phyloP scores from a whole-genome alignment of 1,284 basidiomycete genomes.

The Pseudozyma tsukubaensis region DNA sequence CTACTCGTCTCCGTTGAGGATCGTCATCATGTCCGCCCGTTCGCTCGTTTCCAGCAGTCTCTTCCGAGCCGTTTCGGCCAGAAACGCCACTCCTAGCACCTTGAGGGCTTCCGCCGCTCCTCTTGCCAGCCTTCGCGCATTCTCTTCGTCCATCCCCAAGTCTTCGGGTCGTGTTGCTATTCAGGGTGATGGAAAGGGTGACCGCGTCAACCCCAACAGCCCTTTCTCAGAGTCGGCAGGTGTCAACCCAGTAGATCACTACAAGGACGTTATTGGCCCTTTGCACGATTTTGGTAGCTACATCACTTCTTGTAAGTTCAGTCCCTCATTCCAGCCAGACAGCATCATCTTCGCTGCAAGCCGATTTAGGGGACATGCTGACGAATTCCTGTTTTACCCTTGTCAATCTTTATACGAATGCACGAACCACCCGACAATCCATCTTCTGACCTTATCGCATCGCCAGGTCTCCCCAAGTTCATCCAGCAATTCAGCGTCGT shows the following conservation, averaged over 20 bases:
- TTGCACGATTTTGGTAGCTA: constrained; percentile 67
- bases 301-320: constrained; percentile 62
- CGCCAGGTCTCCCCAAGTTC: constrained; percentile 63
- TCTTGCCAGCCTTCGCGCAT: constrained; percentile 25
- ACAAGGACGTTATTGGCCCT: constrained; percentile 44
- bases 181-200: constrained; percentile 56
- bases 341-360: not conserved
- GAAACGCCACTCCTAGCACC: constrained; percentile 30
- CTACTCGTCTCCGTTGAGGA: constrained; percentile 3
- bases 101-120: constrained; percentile 11
- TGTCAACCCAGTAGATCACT: constrained; percentile 62
- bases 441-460: not conserved
- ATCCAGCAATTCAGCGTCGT: constrained; percentile 71
- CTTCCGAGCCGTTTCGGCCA: constrained; percentile 37
- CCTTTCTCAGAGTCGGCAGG: constrained; percentile 62
- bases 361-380: not conserved
- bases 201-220: constrained; percentile 60
- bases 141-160: constrained; percentile 29
- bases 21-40: constrained; percentile 38
- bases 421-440: not conserved
- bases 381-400: not conserved
- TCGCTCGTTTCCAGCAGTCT: constrained; percentile 30
- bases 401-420: not conserved
- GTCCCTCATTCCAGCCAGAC: not conserved
- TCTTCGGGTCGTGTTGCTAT: constrained; percentile 25